A percentile compares a stretch with the other conserved stretches of the same genome.
phyloP scores from a whole-genome alignment of 108 stramenopile genomes.

The Pseudonitzschia delicatissima region DNA sequence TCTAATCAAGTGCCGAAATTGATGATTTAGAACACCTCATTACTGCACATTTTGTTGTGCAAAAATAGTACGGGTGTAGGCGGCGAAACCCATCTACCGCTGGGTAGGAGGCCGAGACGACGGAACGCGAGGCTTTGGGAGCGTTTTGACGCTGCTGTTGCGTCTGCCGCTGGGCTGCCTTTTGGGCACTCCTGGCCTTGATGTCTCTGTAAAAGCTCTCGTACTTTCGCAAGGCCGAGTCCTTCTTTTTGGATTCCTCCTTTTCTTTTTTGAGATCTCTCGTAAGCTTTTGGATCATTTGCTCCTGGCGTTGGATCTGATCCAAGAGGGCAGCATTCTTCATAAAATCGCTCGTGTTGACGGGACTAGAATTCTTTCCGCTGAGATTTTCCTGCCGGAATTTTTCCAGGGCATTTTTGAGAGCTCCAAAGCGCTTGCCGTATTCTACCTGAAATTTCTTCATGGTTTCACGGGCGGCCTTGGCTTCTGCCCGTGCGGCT shows the following conservation, averaged over 20 bases:
- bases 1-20: too few relatives aligned
- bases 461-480: constrained; percentile 74
- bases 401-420: constrained; percentile 71
- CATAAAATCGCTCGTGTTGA: constrained; percentile 37
- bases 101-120: not conserved
- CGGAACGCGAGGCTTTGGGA: too few relatives aligned
- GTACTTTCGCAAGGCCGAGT: constrained; percentile 77
- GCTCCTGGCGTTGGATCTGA: constrained; percentile 66
- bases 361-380: constrained; percentile 31
- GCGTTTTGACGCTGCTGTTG: constrained; percentile 26
- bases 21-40: too few relatives aligned
- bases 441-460: constrained; percentile 70
- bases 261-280: constrained; percentile 80
- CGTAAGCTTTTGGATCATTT: constrained; percentile 72
- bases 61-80: too few relatives aligned
- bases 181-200: constrained; percentile 82
- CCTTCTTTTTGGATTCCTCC: constrained; percentile 83
- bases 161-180: constrained; percentile 58
- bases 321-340: constrained; percentile 33
- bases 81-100: too few relatives aligned
- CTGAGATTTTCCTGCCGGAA: constrained; percentile 46
- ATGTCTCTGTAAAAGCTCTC: constrained; percentile 86
- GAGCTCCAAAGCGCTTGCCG: constrained; percentile 48
- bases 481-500: constrained; percentile 68
- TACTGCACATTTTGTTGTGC: too few relatives aligned